Evolutionary conservation across 331 rosid species (phyloP), one percentile per base, ranked within the genome.

Genomic region (Quercus tomentella): DNA sequence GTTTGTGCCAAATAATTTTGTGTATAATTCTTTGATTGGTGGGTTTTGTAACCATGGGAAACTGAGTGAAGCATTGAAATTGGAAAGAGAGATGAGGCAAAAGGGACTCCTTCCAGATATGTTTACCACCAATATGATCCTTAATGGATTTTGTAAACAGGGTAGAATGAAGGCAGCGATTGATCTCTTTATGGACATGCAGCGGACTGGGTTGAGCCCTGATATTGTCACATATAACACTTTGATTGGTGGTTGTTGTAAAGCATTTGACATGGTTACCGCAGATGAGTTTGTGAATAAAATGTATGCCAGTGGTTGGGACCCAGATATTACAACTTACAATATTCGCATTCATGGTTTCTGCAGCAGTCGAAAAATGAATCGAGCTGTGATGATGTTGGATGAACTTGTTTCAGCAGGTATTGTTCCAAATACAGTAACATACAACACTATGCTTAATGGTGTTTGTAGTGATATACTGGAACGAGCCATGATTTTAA

Each of bases 251-350:
- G 98, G 98, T 65, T 92, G 90, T 73, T 91, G 94, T 82, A 89
- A 83, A 83, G 93, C 83, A 66, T 87, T 88, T 80, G 97, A 94
- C 89, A 83, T 88, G 90, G 92, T 80, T 79, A 82, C 87, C 31
- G 93, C 92, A 2, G 89, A 88, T 86, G 87, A 92, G 63, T 35
- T 91, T 70, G 80, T 89, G 82, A 75, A 80, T 72, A 86, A 82
- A 84, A 88, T 94, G 88, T 84, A 79, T 63, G 76, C 78, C 11
- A 82, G 88, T 77, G 97, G 97, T 63, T 81, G 88, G 80, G 86
- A 85, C 73, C 98, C 97, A 2, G 97, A 94, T 87, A 79, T 94
- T 67, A 91, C 86, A 69, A 91, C 97, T 30, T 91, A 92, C 81
- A 91, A 92, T 70, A 88, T 81, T 28, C 82, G 86, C 56, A 80